phyloP scores from a whole-genome alignment of 805 yeast species.

The Suhomyces xylopsoci region DNA sequence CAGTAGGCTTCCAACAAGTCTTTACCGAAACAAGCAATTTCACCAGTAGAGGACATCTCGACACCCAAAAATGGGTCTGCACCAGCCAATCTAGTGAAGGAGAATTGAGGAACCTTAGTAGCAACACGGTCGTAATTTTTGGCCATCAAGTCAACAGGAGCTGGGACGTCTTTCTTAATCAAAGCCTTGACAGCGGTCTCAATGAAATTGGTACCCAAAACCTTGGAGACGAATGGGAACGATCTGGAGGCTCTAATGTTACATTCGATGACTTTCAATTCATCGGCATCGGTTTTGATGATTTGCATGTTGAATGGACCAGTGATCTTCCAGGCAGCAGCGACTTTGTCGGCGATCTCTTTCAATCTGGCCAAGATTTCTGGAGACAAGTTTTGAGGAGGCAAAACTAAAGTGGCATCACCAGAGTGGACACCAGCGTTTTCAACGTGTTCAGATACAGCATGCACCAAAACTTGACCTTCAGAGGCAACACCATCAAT shows the following conservation, averaged over 20 bases:
- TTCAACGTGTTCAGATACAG: slow-evolving; percentile 96
- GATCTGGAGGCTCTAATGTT: slow-evolving; percentile 98
- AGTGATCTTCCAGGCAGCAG: slow-evolving; percentile 88
- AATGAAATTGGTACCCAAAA: slow-evolving; percentile 89
- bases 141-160: slow-evolving; percentile 81
- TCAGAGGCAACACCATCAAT: slow-evolving; percentile 93
- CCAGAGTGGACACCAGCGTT: slow-evolving; percentile 99
- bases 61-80: slow-evolving; percentile 99
- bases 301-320: slow-evolving; percentile 99
- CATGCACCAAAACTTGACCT: slow-evolving; percentile 89
- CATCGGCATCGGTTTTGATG: slow-evolving; percentile 67
- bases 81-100: slow-evolving; percentile 97
- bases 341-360: slow-evolving; percentile 90
- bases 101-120: slow-evolving; percentile 96
- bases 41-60: slow-evolving; percentile 99
- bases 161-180: slow-evolving; percentile 68
- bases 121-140: slow-evolving; percentile 80
- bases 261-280: slow-evolving; percentile 94
- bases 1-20: slow-evolving; percentile 90
- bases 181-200: slow-evolving; percentile 91
- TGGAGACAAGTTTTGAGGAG: slow-evolving; percentile 78
- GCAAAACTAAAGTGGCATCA: slow-evolving; percentile 92
- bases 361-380: slow-evolving; percentile 68
- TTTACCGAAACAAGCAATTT: slow-evolving; percentile 93
- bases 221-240: slow-evolving; percentile 98